A percentile compares a stretch with the other conserved stretches of the same genome.
Conservation (phyloP, 2,329 filamentous ascomycete species). For the Aspergillus sojae region DNA sequence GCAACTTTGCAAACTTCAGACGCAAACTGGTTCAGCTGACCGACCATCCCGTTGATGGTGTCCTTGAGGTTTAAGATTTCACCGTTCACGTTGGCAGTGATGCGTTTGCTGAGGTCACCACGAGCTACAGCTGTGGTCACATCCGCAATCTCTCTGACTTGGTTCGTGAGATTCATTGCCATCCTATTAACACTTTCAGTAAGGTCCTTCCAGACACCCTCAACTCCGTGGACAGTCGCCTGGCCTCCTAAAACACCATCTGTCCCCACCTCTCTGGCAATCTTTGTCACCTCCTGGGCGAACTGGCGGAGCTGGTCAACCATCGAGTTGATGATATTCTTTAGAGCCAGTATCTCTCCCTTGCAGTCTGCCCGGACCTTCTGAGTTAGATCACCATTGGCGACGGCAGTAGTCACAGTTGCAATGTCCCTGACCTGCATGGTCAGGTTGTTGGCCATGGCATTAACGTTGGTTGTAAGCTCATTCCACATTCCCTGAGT, state of each 20-base stretch:
- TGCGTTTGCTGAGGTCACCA: slow-evolving; percentile 93
- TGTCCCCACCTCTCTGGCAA: slow-evolving; percentile 71
- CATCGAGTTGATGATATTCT: slow-evolving; percentile 10
- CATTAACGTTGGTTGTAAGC: slow-evolving; percentile 95
- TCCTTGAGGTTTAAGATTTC: slow-evolving; percentile 93
- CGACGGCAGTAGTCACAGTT: slow-evolving; percentile 94
- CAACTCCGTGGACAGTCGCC: slow-evolving; percentile 65
- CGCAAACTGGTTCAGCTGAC: slow-evolving; percentile 91
- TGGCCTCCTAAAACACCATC: slow-evolving; percentile 66
- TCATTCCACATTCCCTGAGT: slow-evolving; percentile 97
- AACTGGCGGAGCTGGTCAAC: slow-evolving; percentile 90
- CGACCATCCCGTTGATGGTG: slow-evolving; percentile 99
- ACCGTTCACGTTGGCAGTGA: slow-evolving; percentile 90
- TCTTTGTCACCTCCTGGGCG: slow-evolving; percentile 93
- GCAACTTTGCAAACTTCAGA: slow-evolving; percentile 94
- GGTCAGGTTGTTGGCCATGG: slow-evolving; percentile 84
- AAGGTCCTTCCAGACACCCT: slow-evolving; percentile 68
- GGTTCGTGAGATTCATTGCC: slow-evolving; percentile 64
- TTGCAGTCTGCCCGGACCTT: slow-evolving; percentile 3
- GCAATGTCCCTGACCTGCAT: slow-evolving; percentile 97
- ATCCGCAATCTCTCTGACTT: slow-evolving; percentile 88
- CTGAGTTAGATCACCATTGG: slow-evolving; percentile 83
- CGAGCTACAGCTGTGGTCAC: slow-evolving; percentile 94
- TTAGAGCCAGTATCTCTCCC: neutral
- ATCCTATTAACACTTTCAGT: slow-evolving; percentile 70